These are phyloP conservation scores for Letharia lupina DNA, from an alignment of 495 filamentous ascomycete species.

Conservation along the genomic window DNA sequence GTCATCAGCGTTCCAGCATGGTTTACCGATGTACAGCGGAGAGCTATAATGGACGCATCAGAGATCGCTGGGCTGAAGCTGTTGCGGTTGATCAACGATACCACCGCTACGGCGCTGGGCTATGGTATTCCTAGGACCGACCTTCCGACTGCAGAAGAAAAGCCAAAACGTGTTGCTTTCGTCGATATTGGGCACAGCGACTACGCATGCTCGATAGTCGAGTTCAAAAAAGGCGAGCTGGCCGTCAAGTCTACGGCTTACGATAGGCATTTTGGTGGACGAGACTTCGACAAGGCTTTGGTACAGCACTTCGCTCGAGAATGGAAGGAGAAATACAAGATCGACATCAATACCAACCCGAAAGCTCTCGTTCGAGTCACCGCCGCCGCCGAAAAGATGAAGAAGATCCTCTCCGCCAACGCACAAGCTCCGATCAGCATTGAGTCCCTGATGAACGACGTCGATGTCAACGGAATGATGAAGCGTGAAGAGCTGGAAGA, in stretches of 20 bases:
- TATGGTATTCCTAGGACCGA: conserved; percentile 97
- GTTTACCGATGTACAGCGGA: conserved; percentile 93
- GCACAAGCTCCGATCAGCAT: conserved; percentile 90
- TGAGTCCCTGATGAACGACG: conserved; percentile 97
- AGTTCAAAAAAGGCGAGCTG: conserved; percentile 96
- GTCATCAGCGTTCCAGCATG: conserved; percentile 91
- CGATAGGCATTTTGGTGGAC: conserved; percentile 95
- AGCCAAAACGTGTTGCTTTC: conserved; percentile 84
- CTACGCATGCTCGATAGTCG: conserved; percentile 87
- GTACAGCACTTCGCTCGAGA: conserved; percentile 92
- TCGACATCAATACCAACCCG: conserved; percentile 78
- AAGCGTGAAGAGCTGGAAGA: conserved; percentile 92
- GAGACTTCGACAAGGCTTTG: conserved; percentile 90
- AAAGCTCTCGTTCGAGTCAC: conserved; percentile 83
- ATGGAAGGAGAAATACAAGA: conserved; percentile 88
- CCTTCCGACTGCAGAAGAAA: conserved; percentile 81
- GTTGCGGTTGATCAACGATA: conserved; percentile 94
- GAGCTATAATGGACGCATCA: conserved; percentile 81
- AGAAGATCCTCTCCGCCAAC: conserved; percentile 98
- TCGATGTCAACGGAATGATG: conserved; percentile 80
- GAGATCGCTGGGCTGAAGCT: conserved; percentile 92
- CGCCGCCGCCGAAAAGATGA: conserved; percentile 88
- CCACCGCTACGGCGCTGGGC: conserved; percentile 89
- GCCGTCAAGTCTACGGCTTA: conserved; percentile 86
- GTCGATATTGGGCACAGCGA: conserved; percentile 95